Evolutionary conservation across 441 rosid species (phyloP).

Genomic region (Populus hybrid): DNA sequence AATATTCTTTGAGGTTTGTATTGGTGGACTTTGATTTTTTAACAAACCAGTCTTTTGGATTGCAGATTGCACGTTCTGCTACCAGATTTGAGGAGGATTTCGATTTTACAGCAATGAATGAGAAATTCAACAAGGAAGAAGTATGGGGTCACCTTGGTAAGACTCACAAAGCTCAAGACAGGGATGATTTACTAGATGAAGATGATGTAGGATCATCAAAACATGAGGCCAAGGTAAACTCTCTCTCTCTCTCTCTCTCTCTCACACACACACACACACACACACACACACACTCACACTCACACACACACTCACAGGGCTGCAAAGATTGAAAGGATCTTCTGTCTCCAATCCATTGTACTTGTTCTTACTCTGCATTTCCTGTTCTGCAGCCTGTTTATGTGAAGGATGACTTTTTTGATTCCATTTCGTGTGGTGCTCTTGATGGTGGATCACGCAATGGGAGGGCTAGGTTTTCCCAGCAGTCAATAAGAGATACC

Average conservation of each 20-base stretch:
- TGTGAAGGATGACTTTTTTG: too few species aligned
- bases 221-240: conserved; percentile 33
- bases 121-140: conserved; percentile 77
- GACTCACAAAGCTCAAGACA: conserved; percentile 38
- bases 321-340: too few species aligned
- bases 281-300: too few species aligned
- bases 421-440: too few species aligned
- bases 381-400: too few species aligned
- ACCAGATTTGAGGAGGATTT: conserved; percentile 69
- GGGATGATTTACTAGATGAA: conserved; percentile 42
- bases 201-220: conserved; percentile 40
- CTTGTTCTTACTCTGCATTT: too few species aligned
- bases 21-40: not conserved
- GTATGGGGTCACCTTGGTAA: conserved; percentile 86
- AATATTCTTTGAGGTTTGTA: not conserved
- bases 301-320: not conserved
- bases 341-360: too few species aligned
- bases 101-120: conserved; percentile 77
- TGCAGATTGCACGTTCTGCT: conserved; percentile 47
- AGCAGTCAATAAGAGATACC: too few species aligned
- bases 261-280: accelerated
- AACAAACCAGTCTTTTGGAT: not conserved
- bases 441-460: too few species aligned
- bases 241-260: not conserved
- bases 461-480: too few species aligned